Base-by-base conservation (phyloP, 805 yeast species). In the Candida hispaniensis region DNA sequence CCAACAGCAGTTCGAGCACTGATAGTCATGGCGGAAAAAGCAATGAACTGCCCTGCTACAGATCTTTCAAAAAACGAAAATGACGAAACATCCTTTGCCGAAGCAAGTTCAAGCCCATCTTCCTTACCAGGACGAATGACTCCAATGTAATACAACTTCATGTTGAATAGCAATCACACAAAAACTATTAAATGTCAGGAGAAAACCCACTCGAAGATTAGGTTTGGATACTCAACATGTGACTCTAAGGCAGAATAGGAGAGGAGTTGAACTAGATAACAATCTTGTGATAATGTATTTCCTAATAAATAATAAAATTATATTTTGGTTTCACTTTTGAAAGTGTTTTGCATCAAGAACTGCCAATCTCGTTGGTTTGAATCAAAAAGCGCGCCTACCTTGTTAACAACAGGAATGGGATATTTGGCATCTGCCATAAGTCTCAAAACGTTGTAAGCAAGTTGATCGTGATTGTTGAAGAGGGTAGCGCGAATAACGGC, bases 121-220 rank as follows among this genome's bases (percentile, higher is more conserved):
- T 66, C 68, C 6, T 60, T 66, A 15, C 58, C 54, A 42, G 75
- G 73, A 50, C 82, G 77, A 43, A 88, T 64, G 32, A 91, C 71
- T 28, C 95, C 97, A 44, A 91, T 75, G 58, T 86, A 88, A 59
- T 75, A 85, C 42, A 91, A 69, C 69, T 83, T 85, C 98, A 91
- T 91, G n/a, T n/a, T n/a, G n/a, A n/a, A n/a, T n/a, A n/a, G n/a
- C n/a, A n/a, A n/a, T n/a, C n/a, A n/a, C n/a, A n/a, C n/a, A n/a
- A n/a, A n/a, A n/a, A n/a, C n/a, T n/a, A n/a, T n/a, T n/a, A n/a
- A n/a, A n/a, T n/a, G n/a, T n/a, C n/a, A n/a, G n/a, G n/a, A n/a
- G n/a, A n/a, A n/a, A n/a, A n/a, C n/a, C n/a, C n/a, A n/a, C n/a
- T n/a, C n/a, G n/a, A n/a, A n/a, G n/a, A n/a, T n/a, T n/a, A n/a